These are phyloP conservation scores for Dothideomycetes sp. DNA, from an alignment of 2,329 filamentous ascomycete species.

Conservation along the genomic window DNA sequence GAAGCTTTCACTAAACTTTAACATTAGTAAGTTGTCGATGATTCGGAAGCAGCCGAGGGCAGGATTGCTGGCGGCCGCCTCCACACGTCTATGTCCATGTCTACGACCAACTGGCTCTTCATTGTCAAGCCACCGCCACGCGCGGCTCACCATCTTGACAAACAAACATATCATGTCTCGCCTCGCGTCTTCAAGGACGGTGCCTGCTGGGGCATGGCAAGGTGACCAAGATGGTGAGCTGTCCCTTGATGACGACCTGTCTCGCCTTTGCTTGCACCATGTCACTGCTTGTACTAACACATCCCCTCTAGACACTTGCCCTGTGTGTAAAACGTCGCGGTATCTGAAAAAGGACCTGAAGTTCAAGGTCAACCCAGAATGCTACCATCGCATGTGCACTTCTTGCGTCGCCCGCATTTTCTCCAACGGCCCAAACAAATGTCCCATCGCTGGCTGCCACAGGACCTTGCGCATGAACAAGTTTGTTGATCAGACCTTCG, in stretches of 20 bases:
- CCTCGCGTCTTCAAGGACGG: constrained; percentile 16
- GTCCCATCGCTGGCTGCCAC: constrained; percentile 79
- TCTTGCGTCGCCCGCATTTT: constrained; percentile 94
- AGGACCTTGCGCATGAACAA: constrained; percentile 74
- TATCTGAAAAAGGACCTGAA: constrained; percentile 91
- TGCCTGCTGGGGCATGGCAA: constrained; percentile 13
- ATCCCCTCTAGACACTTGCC: constrained; percentile 59
- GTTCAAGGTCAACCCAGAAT: constrained; percentile 95
- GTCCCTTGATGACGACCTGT: constrained; percentile 8
- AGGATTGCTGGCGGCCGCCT: no score
- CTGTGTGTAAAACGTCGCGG: constrained; percentile 91
- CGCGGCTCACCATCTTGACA: constrained; percentile 13
- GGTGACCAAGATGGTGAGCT: constrained; percentile 22
- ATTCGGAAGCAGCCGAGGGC: no score
- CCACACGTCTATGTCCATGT: no score
- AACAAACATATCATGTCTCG: constrained; percentile 23
- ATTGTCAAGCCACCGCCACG: neutral
- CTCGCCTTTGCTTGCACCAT: constrained; percentile 5
- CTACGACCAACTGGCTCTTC: no score
- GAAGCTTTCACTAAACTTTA: neutral
- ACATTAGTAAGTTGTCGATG: no score
- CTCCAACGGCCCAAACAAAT: constrained; percentile 79
- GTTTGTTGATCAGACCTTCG: constrained; percentile 83
- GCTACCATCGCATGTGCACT: constrained; percentile 98
- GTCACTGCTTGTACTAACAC: constrained; percentile 11